Evolutionary conservation across 1,139 yeast species (phyloP).

Genomic region (Candida frijolesensis): DNA sequence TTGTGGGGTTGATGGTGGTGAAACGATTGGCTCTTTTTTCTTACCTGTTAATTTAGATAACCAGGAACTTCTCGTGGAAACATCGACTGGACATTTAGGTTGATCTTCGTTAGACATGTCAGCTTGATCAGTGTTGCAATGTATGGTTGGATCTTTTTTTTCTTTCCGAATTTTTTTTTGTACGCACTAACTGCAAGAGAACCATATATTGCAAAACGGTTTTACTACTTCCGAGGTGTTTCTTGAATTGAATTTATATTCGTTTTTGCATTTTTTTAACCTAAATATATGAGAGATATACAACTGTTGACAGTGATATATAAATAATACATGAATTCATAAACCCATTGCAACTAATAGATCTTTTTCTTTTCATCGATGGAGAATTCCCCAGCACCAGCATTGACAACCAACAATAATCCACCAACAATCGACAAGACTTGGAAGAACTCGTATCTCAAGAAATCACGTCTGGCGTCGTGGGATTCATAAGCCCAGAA

Average conservation of each 20-base stretch:
- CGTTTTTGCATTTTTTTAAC: neutral
- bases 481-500: slow-evolving; percentile 79
- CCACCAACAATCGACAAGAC: slow-evolving; percentile 96
- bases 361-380: slow-evolving; percentile 96
- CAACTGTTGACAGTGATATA: neutral
- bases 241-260: neutral
- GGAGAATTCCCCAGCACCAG: slow-evolving; percentile 96
- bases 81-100: slow-evolving; percentile 31
- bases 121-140: neutral
- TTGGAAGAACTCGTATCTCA: slow-evolving; percentile 93
- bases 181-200: neutral
- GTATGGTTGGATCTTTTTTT: neutral
- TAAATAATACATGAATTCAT: neutral
- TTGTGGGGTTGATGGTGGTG: slow-evolving; percentile 18
- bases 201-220: no score
- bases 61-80: slow-evolving; percentile 52
- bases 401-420: slow-evolving; percentile 81
- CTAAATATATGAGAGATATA: neutral
- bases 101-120: slow-evolving; percentile 16
- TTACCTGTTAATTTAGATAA: slow-evolving; percentile 37
- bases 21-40: slow-evolving; percentile 2
- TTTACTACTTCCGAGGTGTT: neutral
- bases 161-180: neutral
- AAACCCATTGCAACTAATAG: slow-evolving; percentile 43
- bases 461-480: slow-evolving; percentile 83